Percentiles rank a stretch among this genome's conserved stretches.
Evolutionary conservation across 768 basidiomycete genomes (phyloP).

Genomic region (Sarcodon aspratus): DNA sequence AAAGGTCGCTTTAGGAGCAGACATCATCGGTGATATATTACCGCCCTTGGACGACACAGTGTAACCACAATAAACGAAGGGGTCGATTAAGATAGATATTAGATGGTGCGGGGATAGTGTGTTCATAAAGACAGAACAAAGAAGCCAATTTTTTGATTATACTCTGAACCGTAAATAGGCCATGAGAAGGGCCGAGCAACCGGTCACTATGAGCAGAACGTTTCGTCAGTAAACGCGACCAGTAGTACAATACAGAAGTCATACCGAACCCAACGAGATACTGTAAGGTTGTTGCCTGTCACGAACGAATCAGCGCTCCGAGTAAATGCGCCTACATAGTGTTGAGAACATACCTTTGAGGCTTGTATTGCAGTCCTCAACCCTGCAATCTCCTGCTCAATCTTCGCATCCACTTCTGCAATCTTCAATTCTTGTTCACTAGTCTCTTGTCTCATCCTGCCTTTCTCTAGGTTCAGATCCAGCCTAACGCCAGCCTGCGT

Average conservation of each 20-base stretch:
- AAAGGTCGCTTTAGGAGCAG: constrained; percentile 62
- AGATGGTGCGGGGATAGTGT: neutral
- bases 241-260: constrained; percentile 11
- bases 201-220: constrained; percentile 48
- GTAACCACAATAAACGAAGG: neutral
- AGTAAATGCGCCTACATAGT: neutral
- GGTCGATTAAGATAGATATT: neutral
- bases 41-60: constrained; percentile 50
- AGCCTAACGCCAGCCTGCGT: constrained; percentile 91
- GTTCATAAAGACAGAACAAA: neutral
- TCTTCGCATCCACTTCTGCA: constrained; percentile 93
- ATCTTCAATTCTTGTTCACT: constrained; percentile 90
- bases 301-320: neutral
- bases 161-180: constrained; percentile 70
- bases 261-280: constrained; percentile 81
- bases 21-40: constrained; percentile 44
- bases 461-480: constrained; percentile 95
- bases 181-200: constrained; percentile 79
- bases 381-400: constrained; percentile 91
- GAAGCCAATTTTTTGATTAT: constrained; percentile 8
- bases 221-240: neutral
- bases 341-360: constrained; percentile 51
- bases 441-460: constrained; percentile 87
- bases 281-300: constrained; percentile 73
- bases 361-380: constrained; percentile 76